These are phyloP conservation scores for Sporothrix dimorphospora DNA, from an alignment of 2,329 filamentous ascomycete species.

Conservation along the genomic window DNA sequence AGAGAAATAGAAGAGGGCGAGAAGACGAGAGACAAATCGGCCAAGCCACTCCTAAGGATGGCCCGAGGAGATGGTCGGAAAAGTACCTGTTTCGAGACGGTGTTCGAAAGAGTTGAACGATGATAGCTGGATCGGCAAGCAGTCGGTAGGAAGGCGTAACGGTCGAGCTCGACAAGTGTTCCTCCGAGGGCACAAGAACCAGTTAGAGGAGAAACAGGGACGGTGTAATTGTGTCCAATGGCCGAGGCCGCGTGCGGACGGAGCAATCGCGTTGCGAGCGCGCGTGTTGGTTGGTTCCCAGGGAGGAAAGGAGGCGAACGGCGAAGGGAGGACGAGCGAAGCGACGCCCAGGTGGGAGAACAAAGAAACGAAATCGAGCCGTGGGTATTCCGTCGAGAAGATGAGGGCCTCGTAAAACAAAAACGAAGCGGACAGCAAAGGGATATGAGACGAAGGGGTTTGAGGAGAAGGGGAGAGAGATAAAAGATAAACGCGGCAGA, in stretches of 20 bases:
- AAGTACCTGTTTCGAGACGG: background rate
- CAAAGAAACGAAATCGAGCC: conserved; percentile 6
- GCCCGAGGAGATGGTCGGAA: background rate
- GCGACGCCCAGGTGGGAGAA: conserved; percentile 2
- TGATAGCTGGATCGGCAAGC: conserved; percentile 11
- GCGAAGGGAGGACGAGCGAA: background rate
- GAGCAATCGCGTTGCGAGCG: background rate
- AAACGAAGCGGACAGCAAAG: conserved; percentile 3
- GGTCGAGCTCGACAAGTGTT: background rate
- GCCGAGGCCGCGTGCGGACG: conserved; percentile 9
- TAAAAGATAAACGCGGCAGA: conserved; percentile 2
- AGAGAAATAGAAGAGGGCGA: background rate
- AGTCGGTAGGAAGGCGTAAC: background rate
- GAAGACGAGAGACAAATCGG: background rate
- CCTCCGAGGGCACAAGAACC: background rate
- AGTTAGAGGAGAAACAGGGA: background rate
- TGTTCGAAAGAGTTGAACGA: background rate
- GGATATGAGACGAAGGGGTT: conserved; percentile 22
- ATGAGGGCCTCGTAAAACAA: background rate
- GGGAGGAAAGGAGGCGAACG: conserved; percentile 23
- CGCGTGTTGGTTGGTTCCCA: conserved; percentile 18
- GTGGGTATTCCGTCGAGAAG: background rate
- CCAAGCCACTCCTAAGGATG: background rate
- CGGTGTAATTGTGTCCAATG: conserved; percentile 14
- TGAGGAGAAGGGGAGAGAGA: background rate